These are phyloP conservation scores for Lasiosphaeria miniovina DNA, from an alignment of 495 filamentous ascomycete genomes.

Conservation along the genomic window DNA sequence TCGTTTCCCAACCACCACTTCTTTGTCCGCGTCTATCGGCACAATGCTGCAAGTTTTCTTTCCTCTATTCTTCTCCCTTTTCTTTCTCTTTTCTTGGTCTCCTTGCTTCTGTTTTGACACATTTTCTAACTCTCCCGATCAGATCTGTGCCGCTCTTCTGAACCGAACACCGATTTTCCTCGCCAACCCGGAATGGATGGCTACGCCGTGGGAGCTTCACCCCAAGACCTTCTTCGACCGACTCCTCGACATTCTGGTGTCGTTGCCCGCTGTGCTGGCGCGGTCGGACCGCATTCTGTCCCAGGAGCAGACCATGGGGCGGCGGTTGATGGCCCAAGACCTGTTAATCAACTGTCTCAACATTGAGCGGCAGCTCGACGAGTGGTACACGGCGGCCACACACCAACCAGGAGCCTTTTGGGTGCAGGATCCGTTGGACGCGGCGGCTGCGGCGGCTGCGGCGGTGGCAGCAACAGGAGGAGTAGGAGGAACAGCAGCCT, in stretches of 20 bases:
- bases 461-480: background rate
- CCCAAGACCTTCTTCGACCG: conserved; percentile 42
- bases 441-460: background rate
- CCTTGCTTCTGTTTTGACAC: background rate
- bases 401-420: conserved; percentile 10
- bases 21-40: conserved; percentile 46
- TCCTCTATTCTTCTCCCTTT: background rate
- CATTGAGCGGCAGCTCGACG: conserved; percentile 37
- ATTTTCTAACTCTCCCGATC: background rate
- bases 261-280: conserved; percentile 37
- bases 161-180: conserved; percentile 44
- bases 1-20: conserved; percentile 48
- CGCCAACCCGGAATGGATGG: conserved; percentile 41
- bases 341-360: conserved; percentile 39
- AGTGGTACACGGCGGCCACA: conserved; percentile 35
- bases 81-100: conserved; percentile 1
- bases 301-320: conserved; percentile 27
- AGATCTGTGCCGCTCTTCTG: conserved; percentile 44
- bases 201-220: conserved; percentile 42
- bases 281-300: conserved; percentile 33
- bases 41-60: conserved; percentile 33
- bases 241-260: conserved; percentile 40
- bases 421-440: conserved; percentile 9
- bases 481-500: background rate
- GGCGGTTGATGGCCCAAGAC: conserved; percentile 39